phyloP scores from a whole-genome alignment of 1,139 yeast species.

The Entelexis sorbosivorans region DNA sequence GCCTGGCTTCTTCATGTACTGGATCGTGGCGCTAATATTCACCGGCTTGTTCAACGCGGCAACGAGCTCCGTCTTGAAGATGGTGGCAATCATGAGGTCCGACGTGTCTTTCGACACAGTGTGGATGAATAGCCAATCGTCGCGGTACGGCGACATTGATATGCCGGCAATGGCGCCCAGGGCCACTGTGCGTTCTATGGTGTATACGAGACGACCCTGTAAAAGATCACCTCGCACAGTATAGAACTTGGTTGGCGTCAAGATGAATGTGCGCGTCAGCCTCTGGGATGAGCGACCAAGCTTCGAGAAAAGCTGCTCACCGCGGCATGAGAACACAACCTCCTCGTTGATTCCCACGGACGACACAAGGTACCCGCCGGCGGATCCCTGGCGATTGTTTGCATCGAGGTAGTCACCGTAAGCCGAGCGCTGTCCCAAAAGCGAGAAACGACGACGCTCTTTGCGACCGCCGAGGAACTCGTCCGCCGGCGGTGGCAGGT shows the following conservation, averaged over 20 bases:
- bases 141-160: slow-evolving; percentile 66
- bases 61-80: slow-evolving; percentile 80
- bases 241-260: slow-evolving; percentile 53
- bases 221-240: slow-evolving; percentile 62
- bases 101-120: slow-evolving; percentile 44
- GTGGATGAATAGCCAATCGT: slow-evolving; percentile 84
- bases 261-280: slow-evolving; percentile 57
- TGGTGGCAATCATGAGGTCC: slow-evolving; percentile 69
- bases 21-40: slow-evolving; percentile 59
- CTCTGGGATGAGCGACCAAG: slow-evolving; percentile 89
- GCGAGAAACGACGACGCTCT: slow-evolving; percentile 80
- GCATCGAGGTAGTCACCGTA: slow-evolving; percentile 91
- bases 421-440: slow-evolving; percentile 81
- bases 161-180: slow-evolving; percentile 51
- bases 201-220: slow-evolving; percentile 60
- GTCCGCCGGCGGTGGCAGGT: slow-evolving; percentile 23
- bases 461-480: slow-evolving; percentile 58
- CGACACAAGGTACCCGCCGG: slow-evolving; percentile 50
- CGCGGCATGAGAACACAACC: slow-evolving; percentile 69
- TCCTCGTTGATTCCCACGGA: slow-evolving; percentile 49
- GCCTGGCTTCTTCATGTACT: slow-evolving; percentile 86
- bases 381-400: slow-evolving; percentile 52
- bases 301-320: slow-evolving; percentile 71
- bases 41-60: slow-evolving; percentile 58
- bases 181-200: slow-evolving; percentile 54